A percentile compares a stretch with the other conserved stretches of the same genome.
phyloP scores from a whole-genome alignment of 768 basidiomycete species.

The Phylloporus rhodoxanthus region DNA sequence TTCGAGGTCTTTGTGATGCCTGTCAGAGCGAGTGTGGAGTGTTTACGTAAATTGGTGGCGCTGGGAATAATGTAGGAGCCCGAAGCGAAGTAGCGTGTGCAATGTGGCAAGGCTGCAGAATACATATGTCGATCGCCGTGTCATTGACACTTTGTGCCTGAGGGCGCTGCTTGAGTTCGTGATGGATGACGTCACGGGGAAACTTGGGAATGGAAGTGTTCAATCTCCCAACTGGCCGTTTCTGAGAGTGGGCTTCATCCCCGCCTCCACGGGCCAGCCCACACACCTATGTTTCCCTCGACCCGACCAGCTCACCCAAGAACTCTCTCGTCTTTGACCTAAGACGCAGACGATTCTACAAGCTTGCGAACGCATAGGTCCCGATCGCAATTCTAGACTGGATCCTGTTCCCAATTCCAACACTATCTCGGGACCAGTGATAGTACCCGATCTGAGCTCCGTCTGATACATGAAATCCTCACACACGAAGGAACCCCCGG shows the following conservation, averaged over 20 bases:
- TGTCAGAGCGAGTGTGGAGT: no score
- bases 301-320: constrained; percentile 6
- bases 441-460: constrained; percentile 3
- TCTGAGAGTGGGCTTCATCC: constrained; percentile 9
- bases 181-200: constrained; percentile 15
- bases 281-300: constrained; percentile 14
- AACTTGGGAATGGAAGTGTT: constrained; percentile 6
- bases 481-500: not conserved
- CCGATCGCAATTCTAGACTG: no score
- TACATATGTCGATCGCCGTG: not conserved
- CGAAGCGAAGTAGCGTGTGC: no score
- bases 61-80: no score
- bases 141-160: not conserved
- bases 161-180: constrained; percentile 17
- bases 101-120: no score
- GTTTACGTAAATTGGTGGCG: no score
- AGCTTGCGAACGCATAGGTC: constrained; percentile 18
- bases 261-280: constrained; percentile 8
- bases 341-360: constrained; percentile 13
- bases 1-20: no score
- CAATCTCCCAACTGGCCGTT: constrained; percentile 14
- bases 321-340: constrained; percentile 15
- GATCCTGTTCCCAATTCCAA: not conserved
- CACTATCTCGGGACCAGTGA: not conserved
- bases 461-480: constrained; percentile 18